Base-by-base conservation (phyloP, 2,329 filamentous ascomycete genomes). In the Nannizziopsis barbatae region DNA sequence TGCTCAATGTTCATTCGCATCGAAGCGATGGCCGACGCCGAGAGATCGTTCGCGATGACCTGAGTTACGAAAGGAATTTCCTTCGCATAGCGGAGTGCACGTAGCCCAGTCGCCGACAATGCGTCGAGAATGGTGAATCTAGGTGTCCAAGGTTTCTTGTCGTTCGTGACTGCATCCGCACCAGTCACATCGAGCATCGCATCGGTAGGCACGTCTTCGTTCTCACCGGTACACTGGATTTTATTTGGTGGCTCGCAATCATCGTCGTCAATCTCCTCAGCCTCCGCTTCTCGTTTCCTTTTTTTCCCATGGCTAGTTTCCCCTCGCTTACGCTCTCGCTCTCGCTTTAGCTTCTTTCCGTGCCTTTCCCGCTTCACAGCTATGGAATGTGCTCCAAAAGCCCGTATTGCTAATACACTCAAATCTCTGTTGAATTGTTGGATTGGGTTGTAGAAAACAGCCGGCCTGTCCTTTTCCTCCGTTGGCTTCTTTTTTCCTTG, bases 381-480 rank as follows among this genome's bases (percentile, higher is more conserved):
- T 3, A 76, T 57, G 30, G 67, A 59, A 59, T 86, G 80, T 56
- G 92, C 81, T 1, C 86, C 86, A 63, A 90, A 95, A 0, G 85
- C 84, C 60, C 86, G 86, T 65, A 98, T 95, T 0, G 87, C 87
- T 11, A 98, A 75, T 20, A 95, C 86, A 52, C 87, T 95, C 55
- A 98, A 69, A 63, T 98, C 92, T 41, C 93, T 84, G 67, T 98
- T 98, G 74, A 96, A 98, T 63, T 98, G 92, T 64, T 98, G 92
- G 47, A 98, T 95, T 0, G 92, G 90, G 59, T 98, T 98, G 75
- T 98, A 98, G 62, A 98, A 98, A 49, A 98, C 93, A 31, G 74
- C 72, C 58, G 90, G 84, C 57, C 81, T 77, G 35, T 80, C 73
- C 57, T 79, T 74, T 51, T 75, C 71, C 58, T 79, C 76, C 49